Evolutionary conservation across 176 grass and related monocot species (phyloP).

Genomic region (Alopecurus myosuroides): DNA sequence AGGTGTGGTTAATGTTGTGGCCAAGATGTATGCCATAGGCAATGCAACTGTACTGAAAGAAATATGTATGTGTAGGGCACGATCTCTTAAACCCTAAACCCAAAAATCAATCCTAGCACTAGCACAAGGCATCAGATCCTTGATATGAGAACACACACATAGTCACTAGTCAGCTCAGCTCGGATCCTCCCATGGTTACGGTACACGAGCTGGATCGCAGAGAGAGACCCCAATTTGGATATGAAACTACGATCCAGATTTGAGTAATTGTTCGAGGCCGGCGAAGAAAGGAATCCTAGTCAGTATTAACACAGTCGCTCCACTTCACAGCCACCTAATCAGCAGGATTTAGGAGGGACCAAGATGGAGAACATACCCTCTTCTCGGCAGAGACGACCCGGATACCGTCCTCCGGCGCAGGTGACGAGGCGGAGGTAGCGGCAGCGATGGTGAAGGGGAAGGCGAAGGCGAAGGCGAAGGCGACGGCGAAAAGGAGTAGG

Average conservation of each 20-base stretch:
- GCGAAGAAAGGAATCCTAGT: background rate
- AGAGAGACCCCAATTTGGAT: background rate
- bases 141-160: background rate
- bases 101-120: background rate
- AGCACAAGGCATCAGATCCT: background rate
- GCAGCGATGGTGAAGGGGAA: background rate
- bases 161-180: background rate
- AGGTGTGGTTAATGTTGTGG: background rate
- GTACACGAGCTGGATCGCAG: background rate
- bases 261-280: background rate
- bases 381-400: constrained; percentile 49
- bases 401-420: constrained; percentile 27
- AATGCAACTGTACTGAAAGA: background rate
- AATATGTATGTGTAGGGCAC: background rate
- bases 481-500: background rate
- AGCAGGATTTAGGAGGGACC: background rate
- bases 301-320: background rate
- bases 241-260: background rate
- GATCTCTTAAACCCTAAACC: background rate
- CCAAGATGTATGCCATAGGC: background rate
- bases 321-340: background rate
- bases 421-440: background rate
- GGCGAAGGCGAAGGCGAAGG: background rate
- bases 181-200: background rate
- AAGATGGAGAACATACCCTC: constrained; percentile 18